Percentiles rank a stretch among this genome's conserved stretches.
Evolutionary conservation across 306 rosid genomes (phyloP).

Genomic region (Pyrus pyrifolia): DNA sequence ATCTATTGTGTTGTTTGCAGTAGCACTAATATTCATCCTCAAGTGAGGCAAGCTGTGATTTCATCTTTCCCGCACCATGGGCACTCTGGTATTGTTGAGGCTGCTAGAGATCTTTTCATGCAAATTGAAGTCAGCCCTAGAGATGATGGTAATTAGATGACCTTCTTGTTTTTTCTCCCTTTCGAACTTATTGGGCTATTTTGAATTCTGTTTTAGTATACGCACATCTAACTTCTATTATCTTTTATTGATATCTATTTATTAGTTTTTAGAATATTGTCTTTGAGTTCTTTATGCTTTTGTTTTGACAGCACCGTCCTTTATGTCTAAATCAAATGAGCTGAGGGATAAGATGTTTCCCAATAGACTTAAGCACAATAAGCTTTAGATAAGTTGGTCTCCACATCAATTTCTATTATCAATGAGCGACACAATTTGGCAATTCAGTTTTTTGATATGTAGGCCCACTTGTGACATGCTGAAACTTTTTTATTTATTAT

Average conservation of each 20-base stretch:
- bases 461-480: not conserved
- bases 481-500: too few relatives aligned
- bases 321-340: not conserved
- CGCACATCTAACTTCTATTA: not conserved
- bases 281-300: not conserved
- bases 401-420: not conserved
- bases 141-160: constrained; percentile 44
- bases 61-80: constrained; percentile 77
- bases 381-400: not conserved
- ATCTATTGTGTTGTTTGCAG: constrained; percentile 37
- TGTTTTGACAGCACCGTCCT: not conserved
- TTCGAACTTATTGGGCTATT: not conserved
- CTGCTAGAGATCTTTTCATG: constrained; percentile 73
- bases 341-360: not conserved
- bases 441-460: too few relatives aligned
- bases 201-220: not conserved
- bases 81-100: constrained; percentile 82
- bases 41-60: constrained; percentile 33
- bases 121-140: constrained; percentile 66
- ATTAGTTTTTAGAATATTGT: not conserved
- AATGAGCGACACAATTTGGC: not conserved
- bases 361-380: not conserved
- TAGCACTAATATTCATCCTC: constrained; percentile 34
- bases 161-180: not conserved
- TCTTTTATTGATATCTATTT: not conserved